Evolutionary conservation across 768 basidiomycete species (phyloP), one percentile per base, ranked within the genome.

Genomic region (Termitomyces sp.): DNA sequence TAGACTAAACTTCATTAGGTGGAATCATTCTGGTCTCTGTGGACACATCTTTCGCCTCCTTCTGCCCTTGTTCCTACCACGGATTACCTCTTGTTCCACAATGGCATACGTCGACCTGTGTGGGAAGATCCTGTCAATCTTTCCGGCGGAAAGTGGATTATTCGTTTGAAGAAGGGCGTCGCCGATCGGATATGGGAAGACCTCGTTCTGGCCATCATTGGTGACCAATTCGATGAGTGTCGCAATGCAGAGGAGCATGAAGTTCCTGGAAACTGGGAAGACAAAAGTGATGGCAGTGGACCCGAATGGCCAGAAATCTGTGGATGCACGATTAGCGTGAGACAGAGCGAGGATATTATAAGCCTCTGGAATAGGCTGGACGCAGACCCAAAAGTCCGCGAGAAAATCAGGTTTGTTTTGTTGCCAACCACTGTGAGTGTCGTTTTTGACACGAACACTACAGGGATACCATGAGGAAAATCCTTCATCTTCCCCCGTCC

Each of bases 71-170:
- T 84, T 12, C 89, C 94, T 6, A 96, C 94, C 3, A 96, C 95
- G 4, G 96, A 98, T 73, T 92, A 96, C 61, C 85, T 98, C 33
- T 81, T 97, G 62, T 97, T 98, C 76, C 92, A 94, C 64, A 77
- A 84, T 2, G 87, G 86, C 41, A 79, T 98, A 57, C 86, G 88
- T 24, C 81, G 92, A 44, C 95, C 96, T 0, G 89, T 96, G 3
- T 98, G 96, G 96, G 96, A 98, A 70, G 94, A 97, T 71, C 89
- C 93, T 15, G 76, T 93, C 56, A 97, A 97, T 70, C 70, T 85
- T 50, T 70, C 84, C 16, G 95, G 95, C 28, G 95, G 94, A 4
- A 96, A 95, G 72, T 98, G 94, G 90, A 96, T 96, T 51, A 81
- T 98, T 57, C 89, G 96, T 54, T 80, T 98, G 49, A 84, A 86